Evolutionary conservation across 129 eudicot species (phyloP), one percentile per base, ranked within the genome.

Genomic region (Deinandra increscens): DNA sequence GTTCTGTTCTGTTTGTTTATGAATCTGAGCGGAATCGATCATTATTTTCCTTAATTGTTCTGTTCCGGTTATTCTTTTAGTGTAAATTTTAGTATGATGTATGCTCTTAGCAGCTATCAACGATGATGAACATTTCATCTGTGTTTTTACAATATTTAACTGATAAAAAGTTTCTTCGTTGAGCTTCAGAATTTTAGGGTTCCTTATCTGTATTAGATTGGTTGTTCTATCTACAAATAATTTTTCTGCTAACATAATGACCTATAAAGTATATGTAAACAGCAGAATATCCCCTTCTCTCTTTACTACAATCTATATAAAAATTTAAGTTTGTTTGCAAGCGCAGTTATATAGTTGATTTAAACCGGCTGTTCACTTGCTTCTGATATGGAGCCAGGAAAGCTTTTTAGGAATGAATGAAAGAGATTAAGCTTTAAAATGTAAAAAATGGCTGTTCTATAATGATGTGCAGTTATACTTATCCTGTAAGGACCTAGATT

Each of bases 301-400:
- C 31, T 1, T 26, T 26, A 26, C 31, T 26, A 26, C 31, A 26
- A 26, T 26, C 31, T 26, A 26, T 4, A 37, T 63, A 38, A 29
- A 8, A 63, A 61, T 19, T 63, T 9, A 63, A 38, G 10, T 19
- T 8, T 39, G 69, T 9, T 63, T 5, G 46, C 66, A 62, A 62
- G 49, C 18, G 31, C 49, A 37, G 6, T 64, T 11, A 29, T 18
- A 3, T 26, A 66, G 8, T 43, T 43, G 26, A 22, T 26, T 11
- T 43, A 22, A 29, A 37, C 68, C 1, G 49, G 43, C 46, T 17
- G 26, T 29, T 63, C 34, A 63, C 17, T 63, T 62, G 46, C 49
- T 62, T 20, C 20, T 42, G 69, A 60, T 60, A 1, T 39, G 37
- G 37, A 65, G 36, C 11, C 65, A 12, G 68, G 68, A 62, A 38